Percentiles rank a stretch among this genome's conserved stretches.
Conservation (phyloP, 495 filamentous ascomycete genomes). For the Staphylotrichum tortipilum region DNA sequence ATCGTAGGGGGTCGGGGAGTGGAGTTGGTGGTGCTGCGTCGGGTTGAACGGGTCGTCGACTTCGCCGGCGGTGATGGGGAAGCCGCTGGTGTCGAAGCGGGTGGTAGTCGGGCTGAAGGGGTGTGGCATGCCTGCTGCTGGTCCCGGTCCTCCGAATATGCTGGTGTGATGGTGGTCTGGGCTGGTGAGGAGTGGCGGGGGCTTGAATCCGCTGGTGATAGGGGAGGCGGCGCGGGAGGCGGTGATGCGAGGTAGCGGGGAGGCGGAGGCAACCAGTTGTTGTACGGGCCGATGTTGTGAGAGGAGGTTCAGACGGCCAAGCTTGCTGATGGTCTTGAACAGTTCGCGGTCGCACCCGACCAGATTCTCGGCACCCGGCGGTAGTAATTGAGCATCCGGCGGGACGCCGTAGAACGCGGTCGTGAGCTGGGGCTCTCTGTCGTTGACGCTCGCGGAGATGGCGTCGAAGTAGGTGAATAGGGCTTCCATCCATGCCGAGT, state of each 20-base stretch:
- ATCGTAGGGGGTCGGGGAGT: constrained; percentile 35
- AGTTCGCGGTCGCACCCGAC: constrained; percentile 77
- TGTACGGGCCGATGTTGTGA: constrained; percentile 62
- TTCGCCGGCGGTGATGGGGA: constrained; percentile 39
- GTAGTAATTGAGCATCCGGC: constrained; percentile 61
- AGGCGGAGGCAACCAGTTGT: constrained; percentile 22
- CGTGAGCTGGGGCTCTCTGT: constrained; percentile 81
- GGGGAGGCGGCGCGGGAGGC: constrained; percentile 25
- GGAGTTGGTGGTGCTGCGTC: constrained; percentile 24
- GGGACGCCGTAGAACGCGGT: constrained; percentile 52
- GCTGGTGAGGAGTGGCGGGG: constrained; percentile 17
- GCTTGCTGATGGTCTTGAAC: constrained; percentile 67
- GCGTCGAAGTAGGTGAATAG: constrained; percentile 95
- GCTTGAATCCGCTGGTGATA: constrained; percentile 43
- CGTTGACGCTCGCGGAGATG: constrained; percentile 86
- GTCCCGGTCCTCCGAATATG: constrained; percentile 20
- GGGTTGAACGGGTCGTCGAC: constrained; percentile 32
- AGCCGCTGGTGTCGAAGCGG: constrained; percentile 58
- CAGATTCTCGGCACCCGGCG: constrained; percentile 58
- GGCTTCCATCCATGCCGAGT: constrained; percentile 79
- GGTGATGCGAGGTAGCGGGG: constrained; percentile 16
- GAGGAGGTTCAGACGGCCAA: constrained; percentile 82
- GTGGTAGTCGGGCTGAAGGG: constrained; percentile 17
- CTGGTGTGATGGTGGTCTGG: constrained; percentile 9
- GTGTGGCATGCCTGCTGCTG: constrained; percentile 13